These are phyloP conservation scores for Alternaria rosae DNA, from an alignment of 2,329 filamentous ascomycete genomes.

Conservation along the genomic window DNA sequence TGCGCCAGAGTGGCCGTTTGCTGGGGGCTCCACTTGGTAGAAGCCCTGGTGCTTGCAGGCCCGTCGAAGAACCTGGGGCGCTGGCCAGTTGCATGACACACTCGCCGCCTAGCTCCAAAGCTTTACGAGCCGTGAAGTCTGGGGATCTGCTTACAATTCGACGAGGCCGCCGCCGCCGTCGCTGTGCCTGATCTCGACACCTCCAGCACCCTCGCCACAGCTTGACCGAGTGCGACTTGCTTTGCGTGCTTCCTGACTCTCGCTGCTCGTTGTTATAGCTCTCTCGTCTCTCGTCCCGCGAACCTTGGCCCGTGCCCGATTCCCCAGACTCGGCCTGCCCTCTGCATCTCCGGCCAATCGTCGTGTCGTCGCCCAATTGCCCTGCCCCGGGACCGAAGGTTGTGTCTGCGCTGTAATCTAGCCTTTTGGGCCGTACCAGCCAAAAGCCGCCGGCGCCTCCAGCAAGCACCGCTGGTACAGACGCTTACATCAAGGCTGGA, in stretches of 20 bases:
- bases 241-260: constrained; percentile 6
- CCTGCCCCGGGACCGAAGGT: constrained; percentile 32
- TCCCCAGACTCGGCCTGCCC: constrained; percentile 20
- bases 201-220: constrained; percentile 20
- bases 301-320: constrained; percentile 23
- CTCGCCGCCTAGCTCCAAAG: constrained; percentile 18
- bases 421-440: constrained; percentile 27
- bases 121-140: constrained; percentile 33
- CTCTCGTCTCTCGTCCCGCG: constrained; percentile 20
- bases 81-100: constrained; percentile 37
- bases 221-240: constrained; percentile 18
- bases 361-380: constrained; percentile 35
- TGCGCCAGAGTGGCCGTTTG: constrained; percentile 34
- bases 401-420: constrained; percentile 39
- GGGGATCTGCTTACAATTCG: constrained; percentile 41
- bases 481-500: constrained; percentile 26
- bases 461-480: constrained; percentile 20
- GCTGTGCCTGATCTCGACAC: constrained; percentile 10
- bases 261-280: constrained; percentile 1
- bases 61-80: constrained; percentile 23
- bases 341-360: constrained; percentile 34
- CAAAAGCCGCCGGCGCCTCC: constrained; percentile 27
- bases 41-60: constrained; percentile 28
- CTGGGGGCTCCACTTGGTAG: constrained; percentile 20
- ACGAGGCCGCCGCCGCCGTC: constrained; percentile 24